Conservation (phyloP, 768 basidiomycete genomes). For the Phanerochaete carnosa region DNA sequence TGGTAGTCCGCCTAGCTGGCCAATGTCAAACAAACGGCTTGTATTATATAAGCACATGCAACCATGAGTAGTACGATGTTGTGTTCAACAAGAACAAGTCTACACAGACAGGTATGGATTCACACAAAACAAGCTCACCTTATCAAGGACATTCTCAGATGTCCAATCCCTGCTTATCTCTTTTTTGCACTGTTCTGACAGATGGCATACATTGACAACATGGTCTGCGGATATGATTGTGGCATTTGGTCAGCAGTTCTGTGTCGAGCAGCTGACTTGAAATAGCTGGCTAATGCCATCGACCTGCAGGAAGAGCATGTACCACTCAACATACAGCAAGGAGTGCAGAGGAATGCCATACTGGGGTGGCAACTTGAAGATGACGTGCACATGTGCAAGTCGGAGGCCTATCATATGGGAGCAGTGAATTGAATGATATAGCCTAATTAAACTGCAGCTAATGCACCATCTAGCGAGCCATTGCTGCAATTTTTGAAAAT, state of each 20-base stretch:
- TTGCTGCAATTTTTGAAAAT: background rate
- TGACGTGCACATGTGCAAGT: background rate
- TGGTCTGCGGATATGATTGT: conserved; percentile 1
- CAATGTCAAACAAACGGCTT: too few species aligned
- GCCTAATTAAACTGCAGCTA: background rate
- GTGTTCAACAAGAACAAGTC: background rate
- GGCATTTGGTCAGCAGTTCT: background rate
- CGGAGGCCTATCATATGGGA: background rate
- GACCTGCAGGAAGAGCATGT: background rate
- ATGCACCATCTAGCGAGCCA: conserved; percentile 2
- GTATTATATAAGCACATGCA: too few species aligned
- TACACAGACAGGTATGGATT: conserved; percentile 2
- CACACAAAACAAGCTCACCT: background rate
- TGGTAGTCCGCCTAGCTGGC: too few species aligned
- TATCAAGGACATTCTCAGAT: conserved; percentile 1
- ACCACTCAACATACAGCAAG: conserved; percentile 10
- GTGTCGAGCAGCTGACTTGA: conserved; percentile 1
- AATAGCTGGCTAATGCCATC: background rate
- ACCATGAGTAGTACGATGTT: too few species aligned
- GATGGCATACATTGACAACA: background rate
- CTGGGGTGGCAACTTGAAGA: conserved; percentile 7
- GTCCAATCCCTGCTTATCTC: background rate
- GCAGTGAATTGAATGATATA: background rate
- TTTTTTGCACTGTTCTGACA: background rate
- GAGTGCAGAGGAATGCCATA: conserved; percentile 1